These are phyloP conservation scores for Poronia punctata DNA, from an alignment of 495 filamentous ascomycete species.

Conservation along the genomic window DNA sequence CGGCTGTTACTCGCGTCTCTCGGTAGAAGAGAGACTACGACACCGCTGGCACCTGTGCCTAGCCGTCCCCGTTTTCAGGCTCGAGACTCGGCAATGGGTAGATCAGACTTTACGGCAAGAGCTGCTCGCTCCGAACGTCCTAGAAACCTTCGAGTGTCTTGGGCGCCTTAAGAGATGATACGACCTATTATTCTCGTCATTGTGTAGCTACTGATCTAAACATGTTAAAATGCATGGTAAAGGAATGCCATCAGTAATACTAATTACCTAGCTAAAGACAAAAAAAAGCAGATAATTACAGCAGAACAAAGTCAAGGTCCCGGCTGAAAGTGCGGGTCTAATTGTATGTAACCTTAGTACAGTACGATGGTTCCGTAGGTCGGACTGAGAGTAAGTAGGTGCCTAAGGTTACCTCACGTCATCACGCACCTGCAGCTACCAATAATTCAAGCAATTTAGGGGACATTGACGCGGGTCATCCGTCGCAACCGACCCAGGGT, in stretches of 20 bases:
- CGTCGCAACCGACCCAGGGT: not conserved
- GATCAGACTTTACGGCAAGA: slow-evolving; percentile 15
- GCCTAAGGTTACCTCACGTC: slow-evolving; percentile 20
- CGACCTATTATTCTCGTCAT: too few species aligned
- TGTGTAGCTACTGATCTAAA: too few species aligned
- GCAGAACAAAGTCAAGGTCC: too few species aligned
- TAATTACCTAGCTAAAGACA: too few species aligned
- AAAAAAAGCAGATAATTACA: too few species aligned
- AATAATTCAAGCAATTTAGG: slow-evolving; percentile 4
- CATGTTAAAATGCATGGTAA: too few species aligned
- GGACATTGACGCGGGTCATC: not conserved
- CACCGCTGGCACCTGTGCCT: slow-evolving; percentile 22
- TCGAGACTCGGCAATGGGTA: slow-evolving; percentile 17
- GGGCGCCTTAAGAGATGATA: slow-evolving; percentile 17
- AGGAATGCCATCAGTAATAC: too few species aligned
- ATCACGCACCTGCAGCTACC: slow-evolving; percentile 17
- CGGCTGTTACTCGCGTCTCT: slow-evolving; percentile 19
- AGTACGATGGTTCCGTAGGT: too few species aligned
- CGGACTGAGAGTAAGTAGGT: not conserved
- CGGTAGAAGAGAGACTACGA: slow-evolving; percentile 18
- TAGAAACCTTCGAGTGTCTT: slow-evolving; percentile 25
- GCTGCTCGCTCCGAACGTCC: slow-evolving; percentile 15
- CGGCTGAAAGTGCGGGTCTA: too few species aligned
- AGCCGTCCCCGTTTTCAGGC: slow-evolving; percentile 16
- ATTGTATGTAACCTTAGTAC: too few species aligned